These are phyloP conservation scores for Magnaporthiopsis rhizophila DNA, from an alignment of 2,329 filamentous ascomycete genomes.

Conservation along the genomic window DNA sequence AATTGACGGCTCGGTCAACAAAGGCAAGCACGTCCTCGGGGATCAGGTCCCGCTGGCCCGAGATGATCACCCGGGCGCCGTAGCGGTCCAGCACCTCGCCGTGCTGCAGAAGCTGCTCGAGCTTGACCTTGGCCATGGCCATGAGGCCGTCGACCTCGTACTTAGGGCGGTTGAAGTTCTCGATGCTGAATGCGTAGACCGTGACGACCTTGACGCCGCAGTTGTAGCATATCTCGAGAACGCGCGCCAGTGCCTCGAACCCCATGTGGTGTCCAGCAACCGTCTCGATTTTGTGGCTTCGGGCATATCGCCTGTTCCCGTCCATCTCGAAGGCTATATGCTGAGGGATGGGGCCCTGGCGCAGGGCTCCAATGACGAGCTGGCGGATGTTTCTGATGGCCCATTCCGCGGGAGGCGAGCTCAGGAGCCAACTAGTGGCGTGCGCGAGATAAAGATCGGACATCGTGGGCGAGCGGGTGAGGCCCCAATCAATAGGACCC, in stretches of 20 bases:
- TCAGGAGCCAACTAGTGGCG: constrained; percentile 62
- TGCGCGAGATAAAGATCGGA: constrained; percentile 44
- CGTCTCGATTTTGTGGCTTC: constrained; percentile 86
- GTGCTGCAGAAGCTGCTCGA: constrained; percentile 85
- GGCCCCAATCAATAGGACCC: background rate
- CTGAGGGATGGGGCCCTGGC: constrained; percentile 84
- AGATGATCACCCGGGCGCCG: constrained; percentile 75
- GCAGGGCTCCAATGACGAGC: constrained; percentile 77
- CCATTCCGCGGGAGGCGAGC: constrained; percentile 90
- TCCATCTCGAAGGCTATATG: constrained; percentile 99
- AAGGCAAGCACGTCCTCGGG: constrained; percentile 82
- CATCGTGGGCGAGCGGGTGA: constrained; percentile 27
- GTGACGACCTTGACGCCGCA: constrained; percentile 94
- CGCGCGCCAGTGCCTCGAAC: constrained; percentile 86
- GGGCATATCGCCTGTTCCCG: constrained; percentile 88
- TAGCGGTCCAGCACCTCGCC: constrained; percentile 90
- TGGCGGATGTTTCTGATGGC: constrained; percentile 70
- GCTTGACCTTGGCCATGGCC: constrained; percentile 94
- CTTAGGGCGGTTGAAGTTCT: constrained; percentile 96
- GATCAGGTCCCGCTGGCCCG: constrained; percentile 78
- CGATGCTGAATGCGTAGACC: constrained; percentile 97
- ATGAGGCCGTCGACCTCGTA: constrained; percentile 96
- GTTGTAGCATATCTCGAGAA: constrained; percentile 96
- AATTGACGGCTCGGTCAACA: constrained; percentile 75
- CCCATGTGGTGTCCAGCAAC: constrained; percentile 93